Evolutionary conservation across 768 basidiomycete genomes (phyloP).

Genomic region (Podaxis sp.): DNA sequence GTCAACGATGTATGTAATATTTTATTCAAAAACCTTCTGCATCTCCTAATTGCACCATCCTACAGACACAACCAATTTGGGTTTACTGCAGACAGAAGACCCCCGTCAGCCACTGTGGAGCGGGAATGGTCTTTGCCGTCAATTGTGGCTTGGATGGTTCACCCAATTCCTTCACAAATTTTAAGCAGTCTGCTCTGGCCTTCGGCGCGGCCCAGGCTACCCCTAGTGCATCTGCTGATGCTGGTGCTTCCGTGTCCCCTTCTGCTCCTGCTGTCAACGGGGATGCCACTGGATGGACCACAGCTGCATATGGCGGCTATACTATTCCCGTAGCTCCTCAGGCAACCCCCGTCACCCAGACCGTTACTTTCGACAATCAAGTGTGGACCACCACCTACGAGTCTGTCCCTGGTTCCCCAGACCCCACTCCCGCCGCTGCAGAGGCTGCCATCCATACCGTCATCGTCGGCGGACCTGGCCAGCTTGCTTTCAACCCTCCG

Average conservation of each 20-base stretch:
- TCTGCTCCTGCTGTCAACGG: constrained; percentile 17
- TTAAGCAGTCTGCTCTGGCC: constrained; percentile 57
- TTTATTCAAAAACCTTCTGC: neutral
- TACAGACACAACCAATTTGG: constrained; percentile 57
- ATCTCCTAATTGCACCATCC: neutral
- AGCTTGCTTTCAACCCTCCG: constrained; percentile 51
- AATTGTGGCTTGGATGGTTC: constrained; percentile 57
- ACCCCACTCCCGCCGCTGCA: constrained; percentile 49
- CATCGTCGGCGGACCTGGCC: constrained; percentile 50
- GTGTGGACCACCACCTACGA: constrained; percentile 60
- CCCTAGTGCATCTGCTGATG: constrained; percentile 31
- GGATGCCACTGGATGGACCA: constrained; percentile 25
- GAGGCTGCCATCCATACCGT: constrained; percentile 51
- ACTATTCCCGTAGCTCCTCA: constrained; percentile 53
- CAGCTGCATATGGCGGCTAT: constrained; percentile 51
- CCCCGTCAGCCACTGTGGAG: constrained; percentile 55
- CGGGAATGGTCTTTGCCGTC: constrained; percentile 68
- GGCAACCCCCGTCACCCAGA: constrained; percentile 42
- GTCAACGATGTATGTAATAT: constrained; percentile 41
- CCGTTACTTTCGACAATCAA: constrained; percentile 41
- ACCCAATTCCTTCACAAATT: constrained; percentile 60
- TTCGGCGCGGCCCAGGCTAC: constrained; percentile 51
- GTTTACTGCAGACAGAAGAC: constrained; percentile 57
- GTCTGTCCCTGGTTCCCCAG: constrained; percentile 55
- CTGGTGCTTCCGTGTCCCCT: constrained; percentile 18